These are phyloP conservation scores for Melastoma malabathricum DNA, from an alignment of 345 rosid genomes.

Conservation along the genomic window DNA sequence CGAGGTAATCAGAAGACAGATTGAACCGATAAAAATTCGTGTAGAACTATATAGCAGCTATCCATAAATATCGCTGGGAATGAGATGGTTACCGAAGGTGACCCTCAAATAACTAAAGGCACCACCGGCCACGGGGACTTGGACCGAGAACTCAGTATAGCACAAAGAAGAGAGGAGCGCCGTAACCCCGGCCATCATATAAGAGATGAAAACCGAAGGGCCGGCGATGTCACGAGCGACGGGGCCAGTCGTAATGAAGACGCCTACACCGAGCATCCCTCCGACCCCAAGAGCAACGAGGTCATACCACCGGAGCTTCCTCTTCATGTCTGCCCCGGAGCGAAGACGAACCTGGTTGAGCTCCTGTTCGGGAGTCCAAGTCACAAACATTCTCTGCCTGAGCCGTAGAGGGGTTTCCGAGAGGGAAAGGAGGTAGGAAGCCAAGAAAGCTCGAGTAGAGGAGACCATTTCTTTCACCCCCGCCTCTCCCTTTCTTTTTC, in stretches of 20 bases:
- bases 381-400: constrained; percentile 74
- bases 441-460: constrained; percentile 14
- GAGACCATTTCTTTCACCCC: no score
- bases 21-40: no score
- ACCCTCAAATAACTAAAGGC: constrained; percentile 91
- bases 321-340: constrained; percentile 93
- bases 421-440: constrained; percentile 47
- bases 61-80: background rate
- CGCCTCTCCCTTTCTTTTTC: no score
- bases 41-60: no score
- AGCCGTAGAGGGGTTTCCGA: constrained; percentile 76
- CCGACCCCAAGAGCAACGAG: constrained; percentile 82
- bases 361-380: constrained; percentile 88
- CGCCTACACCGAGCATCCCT: constrained; percentile 95
- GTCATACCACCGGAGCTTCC: constrained; percentile 75
- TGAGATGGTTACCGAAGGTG: constrained; percentile 54
- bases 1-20: no score
- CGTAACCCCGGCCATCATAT: constrained; percentile 64
- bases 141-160: constrained; percentile 87
- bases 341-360: constrained; percentile 73
- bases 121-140: constrained; percentile 91
- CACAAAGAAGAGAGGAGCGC: constrained; percentile 87
- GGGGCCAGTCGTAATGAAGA: constrained; percentile 70
- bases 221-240: constrained; percentile 56
- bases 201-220: constrained; percentile 77